Conservation (phyloP, 176 grass and related monocot species). For the Paspalum vaginatum region DNA sequence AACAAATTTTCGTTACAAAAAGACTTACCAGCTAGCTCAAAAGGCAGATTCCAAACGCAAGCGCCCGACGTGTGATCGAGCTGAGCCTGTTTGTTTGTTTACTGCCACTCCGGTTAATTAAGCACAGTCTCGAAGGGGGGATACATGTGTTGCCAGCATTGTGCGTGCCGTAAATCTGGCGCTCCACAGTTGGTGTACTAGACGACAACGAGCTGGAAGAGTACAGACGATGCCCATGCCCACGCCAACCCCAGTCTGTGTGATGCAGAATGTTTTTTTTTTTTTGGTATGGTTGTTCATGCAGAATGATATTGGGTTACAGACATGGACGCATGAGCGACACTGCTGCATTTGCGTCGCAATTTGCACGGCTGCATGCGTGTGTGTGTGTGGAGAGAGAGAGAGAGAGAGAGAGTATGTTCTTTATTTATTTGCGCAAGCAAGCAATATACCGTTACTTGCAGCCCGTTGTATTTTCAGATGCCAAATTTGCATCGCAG, state of each 20-base stretch:
- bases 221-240: background rate
- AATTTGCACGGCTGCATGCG: background rate
- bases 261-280: too few species aligned
- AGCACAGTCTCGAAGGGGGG: background rate
- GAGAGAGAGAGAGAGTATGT: background rate
- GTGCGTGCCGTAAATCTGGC: background rate
- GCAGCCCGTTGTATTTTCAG: background rate
- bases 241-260: too few species aligned
- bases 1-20: background rate
- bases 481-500: too few species aligned
- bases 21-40: background rate
- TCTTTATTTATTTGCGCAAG: background rate
- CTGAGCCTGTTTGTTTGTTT: background rate
- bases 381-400: background rate
- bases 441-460: background rate
- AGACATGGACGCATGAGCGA: background rate
- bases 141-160: background rate
- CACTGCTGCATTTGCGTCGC: background rate
- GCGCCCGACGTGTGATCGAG: background rate
- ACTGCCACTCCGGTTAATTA: background rate
- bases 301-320: background rate
- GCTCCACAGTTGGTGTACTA: slow-evolving; percentile 14
- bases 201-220: slow-evolving; percentile 6
- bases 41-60: slow-evolving; percentile 8
- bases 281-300: too few species aligned